These are phyloP conservation scores for Erysimum cheiranthoides DNA, from an alignment of 345 rosid genomes.

Conservation along the genomic window DNA sequence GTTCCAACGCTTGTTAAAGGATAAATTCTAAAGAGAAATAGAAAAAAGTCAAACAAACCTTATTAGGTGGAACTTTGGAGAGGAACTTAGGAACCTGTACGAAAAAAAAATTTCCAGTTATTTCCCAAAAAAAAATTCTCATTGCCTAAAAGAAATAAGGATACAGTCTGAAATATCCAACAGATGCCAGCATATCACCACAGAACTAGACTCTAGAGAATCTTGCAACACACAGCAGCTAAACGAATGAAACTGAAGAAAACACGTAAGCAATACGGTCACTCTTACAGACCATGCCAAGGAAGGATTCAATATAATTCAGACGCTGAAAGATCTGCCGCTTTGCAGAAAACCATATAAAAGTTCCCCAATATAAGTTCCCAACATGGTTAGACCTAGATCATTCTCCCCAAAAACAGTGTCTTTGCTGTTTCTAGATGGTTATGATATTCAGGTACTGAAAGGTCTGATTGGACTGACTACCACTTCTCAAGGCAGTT, in stretches of 20 bases:
- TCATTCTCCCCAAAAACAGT: slow-evolving; percentile 24
- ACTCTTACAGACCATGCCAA: slow-evolving; percentile 18
- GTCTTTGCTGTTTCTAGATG: slow-evolving; percentile 6
- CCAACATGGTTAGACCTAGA: slow-evolving; percentile 23
- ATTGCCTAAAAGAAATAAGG: not conserved
- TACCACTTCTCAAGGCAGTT: slow-evolving; percentile 27
- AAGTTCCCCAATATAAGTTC: slow-evolving; percentile 19
- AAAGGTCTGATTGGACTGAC: slow-evolving; percentile 5
- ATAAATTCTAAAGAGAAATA: not conserved
- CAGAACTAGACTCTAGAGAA: slow-evolving; percentile 13
- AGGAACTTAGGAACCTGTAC: slow-evolving; percentile 46
- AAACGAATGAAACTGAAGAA: slow-evolving; percentile 20
- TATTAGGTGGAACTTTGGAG: slow-evolving; percentile 56
- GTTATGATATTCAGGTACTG: slow-evolving; percentile 4
- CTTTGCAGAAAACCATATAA: slow-evolving; percentile 19
- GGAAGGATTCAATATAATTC: slow-evolving; percentile 2
- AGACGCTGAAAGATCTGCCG: not conserved
- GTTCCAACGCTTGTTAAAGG: slow-evolving; percentile 18
- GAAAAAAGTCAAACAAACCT: slow-evolving; percentile 50
- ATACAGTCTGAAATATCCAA: slow-evolving; percentile 4
- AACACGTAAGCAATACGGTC: slow-evolving; percentile 31
- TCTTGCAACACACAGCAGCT: slow-evolving; percentile 10
- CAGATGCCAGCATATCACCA: slow-evolving; percentile 31
- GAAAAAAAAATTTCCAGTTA: slow-evolving; percentile 2
- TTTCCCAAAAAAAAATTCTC: not conserved